phyloP scores from a whole-genome alignment of 75 land plant species.

The Gnetum montanum region DNA sequence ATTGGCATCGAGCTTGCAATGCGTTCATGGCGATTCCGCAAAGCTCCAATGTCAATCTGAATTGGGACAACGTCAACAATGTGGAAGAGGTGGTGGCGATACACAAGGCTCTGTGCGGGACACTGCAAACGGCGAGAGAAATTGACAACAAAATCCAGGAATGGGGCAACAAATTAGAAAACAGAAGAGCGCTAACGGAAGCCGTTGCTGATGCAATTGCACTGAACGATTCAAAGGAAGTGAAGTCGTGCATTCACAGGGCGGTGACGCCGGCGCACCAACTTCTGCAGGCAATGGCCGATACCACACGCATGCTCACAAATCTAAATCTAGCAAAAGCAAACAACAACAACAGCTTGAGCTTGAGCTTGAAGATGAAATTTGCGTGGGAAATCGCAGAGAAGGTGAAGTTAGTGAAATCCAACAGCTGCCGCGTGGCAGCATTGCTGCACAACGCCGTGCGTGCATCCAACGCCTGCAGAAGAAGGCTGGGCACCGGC shows the following conservation, averaged over 20 bases:
- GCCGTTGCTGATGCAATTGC: not conserved
- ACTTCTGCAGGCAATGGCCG: slow-evolving; percentile 12
- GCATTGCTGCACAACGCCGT: slow-evolving; percentile 9
- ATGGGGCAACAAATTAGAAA: slow-evolving; percentile 1
- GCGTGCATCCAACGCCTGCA: slow-evolving; percentile 3
- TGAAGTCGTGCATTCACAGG: slow-evolving; percentile 8
- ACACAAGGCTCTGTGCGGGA: not conserved
- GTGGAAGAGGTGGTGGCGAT: too few relatives aligned
- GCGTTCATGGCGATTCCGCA: too few relatives aligned
- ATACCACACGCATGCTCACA: slow-evolving; percentile 2
- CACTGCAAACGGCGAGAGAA: not conserved
- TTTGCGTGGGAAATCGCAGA: too few relatives aligned
- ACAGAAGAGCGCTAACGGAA: not conserved
- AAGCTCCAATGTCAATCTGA: too few relatives aligned
- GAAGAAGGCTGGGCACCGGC: not conserved
- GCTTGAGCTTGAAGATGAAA: not conserved
- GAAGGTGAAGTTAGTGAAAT: not conserved
- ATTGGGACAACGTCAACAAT: too few relatives aligned
- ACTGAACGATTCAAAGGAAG: not conserved
- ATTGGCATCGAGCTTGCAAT: too few relatives aligned
- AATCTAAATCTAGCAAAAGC: slow-evolving; percentile 9
- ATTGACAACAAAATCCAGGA: not conserved
- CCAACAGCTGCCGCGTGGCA: not conserved
- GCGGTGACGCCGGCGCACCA: slow-evolving; percentile 15
- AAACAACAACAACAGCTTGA: slow-evolving; percentile 2